These are phyloP conservation scores for Lepidium africanum DNA, from an alignment of 345 rosid genomes.

Conservation along the genomic window DNA sequence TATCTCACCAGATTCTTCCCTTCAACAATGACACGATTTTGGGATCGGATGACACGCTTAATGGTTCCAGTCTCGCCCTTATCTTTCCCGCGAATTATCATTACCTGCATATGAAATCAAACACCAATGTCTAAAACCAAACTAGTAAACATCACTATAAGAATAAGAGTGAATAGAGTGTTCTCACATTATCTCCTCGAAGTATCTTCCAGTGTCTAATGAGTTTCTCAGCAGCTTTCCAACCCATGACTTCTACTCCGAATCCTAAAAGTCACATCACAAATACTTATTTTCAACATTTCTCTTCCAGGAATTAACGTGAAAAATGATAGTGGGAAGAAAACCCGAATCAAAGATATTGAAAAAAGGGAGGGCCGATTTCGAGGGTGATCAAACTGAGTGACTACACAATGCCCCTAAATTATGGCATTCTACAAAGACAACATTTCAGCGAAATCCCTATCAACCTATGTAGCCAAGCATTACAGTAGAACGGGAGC, in stretches of 20 bases:
- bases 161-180: neutral
- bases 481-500: neutral
- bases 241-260: constrained; percentile 51
- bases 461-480: neutral
- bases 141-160: too few relatives aligned
- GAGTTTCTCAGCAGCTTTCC: constrained; percentile 98
- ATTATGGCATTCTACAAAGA: neutral
- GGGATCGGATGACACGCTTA: too few relatives aligned
- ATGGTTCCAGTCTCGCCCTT: too few relatives aligned
- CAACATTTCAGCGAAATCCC: neutral
- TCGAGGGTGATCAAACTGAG: neutral
- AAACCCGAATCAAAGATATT: neutral
- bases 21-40: too few relatives aligned
- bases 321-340: neutral
- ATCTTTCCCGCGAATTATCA: too few relatives aligned
- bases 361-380: neutral
- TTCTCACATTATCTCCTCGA: constrained; percentile 83
- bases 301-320: neutral
- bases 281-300: neutral
- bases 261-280: constrained; percentile 9
- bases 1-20: too few relatives aligned
- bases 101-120: too few relatives aligned
- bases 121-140: too few relatives aligned
- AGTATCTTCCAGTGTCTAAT: constrained; percentile 95
- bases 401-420: neutral